These are phyloP conservation scores for Globisporangium irregulare DNA, from an alignment of 352 stramenopile genomes.

Conservation along the genomic window DNA sequence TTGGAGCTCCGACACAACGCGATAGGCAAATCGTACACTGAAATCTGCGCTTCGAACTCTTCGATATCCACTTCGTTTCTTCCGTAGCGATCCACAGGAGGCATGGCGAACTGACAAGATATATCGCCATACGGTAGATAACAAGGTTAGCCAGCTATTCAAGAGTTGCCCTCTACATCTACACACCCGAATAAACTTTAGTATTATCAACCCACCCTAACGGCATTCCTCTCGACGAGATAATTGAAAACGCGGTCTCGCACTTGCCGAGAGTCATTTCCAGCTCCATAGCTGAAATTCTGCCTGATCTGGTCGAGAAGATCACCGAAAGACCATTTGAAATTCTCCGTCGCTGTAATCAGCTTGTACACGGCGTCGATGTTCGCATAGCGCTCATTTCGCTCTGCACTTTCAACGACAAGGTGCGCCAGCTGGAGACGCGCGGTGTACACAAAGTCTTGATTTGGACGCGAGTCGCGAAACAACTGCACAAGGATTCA, in stretches of 20 bases:
- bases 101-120: constrained; percentile 17
- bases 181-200: neutral
- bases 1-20: constrained; percentile 25
- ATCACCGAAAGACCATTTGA: constrained; percentile 38
- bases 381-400: constrained; percentile 45
- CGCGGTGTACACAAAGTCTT: constrained; percentile 22
- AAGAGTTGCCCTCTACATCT: no score
- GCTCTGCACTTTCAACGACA: constrained; percentile 28
- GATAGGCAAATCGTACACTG: constrained; percentile 39
- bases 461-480: constrained; percentile 28
- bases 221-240: constrained; percentile 37
- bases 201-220: constrained; percentile 27
- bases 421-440: constrained; percentile 43
- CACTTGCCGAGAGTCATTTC: constrained; percentile 40
- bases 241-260: constrained; percentile 49
- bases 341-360: constrained; percentile 32
- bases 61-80: constrained; percentile 14
- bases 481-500: constrained; percentile 34
- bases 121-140: neutral
- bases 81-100: neutral
- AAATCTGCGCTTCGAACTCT: constrained; percentile 35
- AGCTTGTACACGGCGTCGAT: constrained; percentile 41
- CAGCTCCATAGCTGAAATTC: constrained; percentile 36
- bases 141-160: neutral
- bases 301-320: constrained; percentile 41